Percentiles rank a stretch among this genome's conserved stretches.
phyloP scores from a whole-genome alignment of 2,329 filamentous ascomycete genomes.

The Pseudonectria buxi region DNA sequence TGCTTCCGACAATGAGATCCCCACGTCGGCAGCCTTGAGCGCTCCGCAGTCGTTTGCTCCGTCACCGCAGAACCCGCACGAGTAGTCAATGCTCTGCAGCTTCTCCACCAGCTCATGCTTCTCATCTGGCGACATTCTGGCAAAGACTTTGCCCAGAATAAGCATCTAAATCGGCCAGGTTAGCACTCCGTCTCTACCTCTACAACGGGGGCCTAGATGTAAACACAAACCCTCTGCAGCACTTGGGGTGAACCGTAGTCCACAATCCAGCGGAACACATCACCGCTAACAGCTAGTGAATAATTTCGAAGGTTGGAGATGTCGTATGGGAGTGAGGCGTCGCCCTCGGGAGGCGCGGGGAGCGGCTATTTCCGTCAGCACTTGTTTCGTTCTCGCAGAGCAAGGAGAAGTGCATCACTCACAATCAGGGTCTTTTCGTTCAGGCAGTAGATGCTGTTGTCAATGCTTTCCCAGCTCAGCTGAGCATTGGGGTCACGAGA shows the following conservation, averaged over 20 bases:
- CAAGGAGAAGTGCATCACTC: slow-evolving; percentile 16
- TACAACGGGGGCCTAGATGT: not conserved
- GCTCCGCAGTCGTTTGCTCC: slow-evolving; percentile 97
- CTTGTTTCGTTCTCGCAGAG: not conserved
- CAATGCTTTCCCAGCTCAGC: slow-evolving; percentile 90
- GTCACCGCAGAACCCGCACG: slow-evolving; percentile 92
- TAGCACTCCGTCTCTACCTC: too few relatives aligned
- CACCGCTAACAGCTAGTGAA: slow-evolving; percentile 81
- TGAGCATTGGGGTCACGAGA: slow-evolving; percentile 64
- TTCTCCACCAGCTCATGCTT: slow-evolving; percentile 98
- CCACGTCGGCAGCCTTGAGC: slow-evolving; percentile 93
- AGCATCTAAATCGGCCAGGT: slow-evolving; percentile 58
- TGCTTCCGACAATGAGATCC: slow-evolving; percentile 92
- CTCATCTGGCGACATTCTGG: slow-evolving; percentile 97
- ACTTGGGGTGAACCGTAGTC: slow-evolving; percentile 82
- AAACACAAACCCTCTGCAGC: slow-evolving; percentile 54
- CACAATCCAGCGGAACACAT: slow-evolving; percentile 94
- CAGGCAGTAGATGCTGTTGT: slow-evolving; percentile 70
- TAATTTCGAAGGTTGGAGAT: slow-evolving; percentile 78
- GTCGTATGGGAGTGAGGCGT: slow-evolving; percentile 80
- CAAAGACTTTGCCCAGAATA: slow-evolving; percentile 85
- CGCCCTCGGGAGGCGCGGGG: slow-evolving; percentile 60
- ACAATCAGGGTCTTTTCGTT: slow-evolving; percentile 71
- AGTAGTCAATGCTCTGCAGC: slow-evolving; percentile 92
- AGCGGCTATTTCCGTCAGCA: slow-evolving; percentile 48